Conservation (phyloP, 345 rosid genomes). For the sweet orange (Citrus sinensis) region DNA sequence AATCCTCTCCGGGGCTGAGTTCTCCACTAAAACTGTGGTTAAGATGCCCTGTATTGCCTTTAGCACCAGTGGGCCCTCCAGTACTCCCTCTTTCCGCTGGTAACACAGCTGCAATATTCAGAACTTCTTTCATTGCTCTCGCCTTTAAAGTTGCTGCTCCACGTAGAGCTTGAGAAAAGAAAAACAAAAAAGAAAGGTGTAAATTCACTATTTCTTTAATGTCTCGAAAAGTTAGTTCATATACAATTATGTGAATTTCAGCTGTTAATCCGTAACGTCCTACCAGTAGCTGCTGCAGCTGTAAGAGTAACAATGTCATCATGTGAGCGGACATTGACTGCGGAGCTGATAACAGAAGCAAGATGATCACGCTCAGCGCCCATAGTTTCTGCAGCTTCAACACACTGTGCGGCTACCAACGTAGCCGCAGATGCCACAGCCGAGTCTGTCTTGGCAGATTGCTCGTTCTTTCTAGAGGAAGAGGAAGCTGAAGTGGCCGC, state of each 20-base stretch:
- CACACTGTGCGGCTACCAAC: constrained; percentile 95
- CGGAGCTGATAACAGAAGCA: constrained; percentile 80
- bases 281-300: constrained; percentile 97
- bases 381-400: constrained; percentile 86
- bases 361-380: constrained; percentile 87
- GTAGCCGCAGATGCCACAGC: constrained; percentile 95
- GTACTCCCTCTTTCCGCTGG: constrained; percentile 60
- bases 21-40: constrained; percentile 53
- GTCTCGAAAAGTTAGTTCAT: no score
- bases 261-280: background rate
- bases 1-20: constrained; percentile 50
- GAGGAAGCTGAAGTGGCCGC: constrained; percentile 80
- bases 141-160: constrained; percentile 96
- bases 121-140: constrained; percentile 75
- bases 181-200: background rate
- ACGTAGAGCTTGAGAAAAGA: constrained; percentile 55
- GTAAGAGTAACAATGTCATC: constrained; percentile 88
- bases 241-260: no score
- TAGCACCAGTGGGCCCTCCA: constrained; percentile 38
- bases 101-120: constrained; percentile 71
- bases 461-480: constrained; percentile 55
- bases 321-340: constrained; percentile 82
- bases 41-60: constrained; percentile 31
- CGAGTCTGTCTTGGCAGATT: constrained; percentile 64
- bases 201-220: background rate